Conservation (phyloP, 345 rosid species). For the Lumnitzera racemosa region DNA sequence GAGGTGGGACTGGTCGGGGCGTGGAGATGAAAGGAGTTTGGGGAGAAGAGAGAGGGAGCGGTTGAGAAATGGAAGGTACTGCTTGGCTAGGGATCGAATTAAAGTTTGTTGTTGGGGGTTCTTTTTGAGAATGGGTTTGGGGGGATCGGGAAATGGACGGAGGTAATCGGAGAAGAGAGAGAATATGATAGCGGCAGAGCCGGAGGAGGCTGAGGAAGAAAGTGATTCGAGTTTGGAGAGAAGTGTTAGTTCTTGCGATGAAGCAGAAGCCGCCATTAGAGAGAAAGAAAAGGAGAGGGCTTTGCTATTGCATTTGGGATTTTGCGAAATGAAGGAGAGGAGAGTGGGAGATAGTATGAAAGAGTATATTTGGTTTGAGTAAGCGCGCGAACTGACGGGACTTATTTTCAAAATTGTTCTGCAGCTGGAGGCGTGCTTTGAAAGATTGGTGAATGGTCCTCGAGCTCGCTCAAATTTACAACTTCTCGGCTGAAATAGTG, state of each 20-base stretch:
- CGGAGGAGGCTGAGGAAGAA: constrained; percentile 37
- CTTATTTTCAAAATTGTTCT: no score
- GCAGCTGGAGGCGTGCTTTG: no score
- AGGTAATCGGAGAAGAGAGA: constrained; percentile 54
- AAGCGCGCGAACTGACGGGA: no score
- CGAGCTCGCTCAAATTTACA: no score
- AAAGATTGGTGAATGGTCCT: no score
- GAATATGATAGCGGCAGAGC: constrained; percentile 31
- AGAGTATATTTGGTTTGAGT: no score
- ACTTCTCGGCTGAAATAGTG: no score
- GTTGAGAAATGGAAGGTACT: constrained; percentile 64
- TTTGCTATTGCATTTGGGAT: no score
- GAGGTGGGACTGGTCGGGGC: constrained; percentile 20
- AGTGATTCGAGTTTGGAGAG: constrained; percentile 16
- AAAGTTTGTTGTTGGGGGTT: constrained; percentile 22
- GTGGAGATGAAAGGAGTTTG: constrained; percentile 51
- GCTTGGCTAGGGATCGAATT: constrained; percentile 63
- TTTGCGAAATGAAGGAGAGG: no score
- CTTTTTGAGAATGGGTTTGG: constrained; percentile 11
- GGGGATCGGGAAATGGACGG: constrained; percentile 34
- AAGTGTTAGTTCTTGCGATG: constrained; percentile 20
- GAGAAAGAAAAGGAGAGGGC: constrained; percentile 9
- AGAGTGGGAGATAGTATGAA: no score
- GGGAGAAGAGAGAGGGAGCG: constrained; percentile 59
- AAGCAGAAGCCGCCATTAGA: constrained; percentile 37